phyloP scores from a whole-genome alignment of 2,329 filamentous ascomycete species.

The Colletotrichum sidae region DNA sequence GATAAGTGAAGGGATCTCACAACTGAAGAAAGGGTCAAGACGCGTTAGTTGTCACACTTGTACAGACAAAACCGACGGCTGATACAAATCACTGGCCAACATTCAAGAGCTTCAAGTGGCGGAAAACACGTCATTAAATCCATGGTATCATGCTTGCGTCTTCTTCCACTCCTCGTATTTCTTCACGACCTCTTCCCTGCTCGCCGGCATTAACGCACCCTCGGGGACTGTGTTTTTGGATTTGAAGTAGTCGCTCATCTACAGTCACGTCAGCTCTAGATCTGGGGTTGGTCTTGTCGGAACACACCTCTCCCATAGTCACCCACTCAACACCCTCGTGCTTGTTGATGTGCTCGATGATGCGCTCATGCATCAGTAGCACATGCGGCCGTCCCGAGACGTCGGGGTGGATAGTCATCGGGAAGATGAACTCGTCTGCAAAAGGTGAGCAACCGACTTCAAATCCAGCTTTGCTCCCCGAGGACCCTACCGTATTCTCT shows the following conservation, averaged over 20 bases:
- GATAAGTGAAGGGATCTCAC: too few species aligned
- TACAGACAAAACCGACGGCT: too few species aligned
- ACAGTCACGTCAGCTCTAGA: not conserved
- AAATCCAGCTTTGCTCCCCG: too few species aligned
- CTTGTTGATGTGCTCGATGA: conserved; percentile 76
- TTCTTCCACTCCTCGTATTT: conserved; percentile 35
- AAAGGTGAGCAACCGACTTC: rapidly evolving
- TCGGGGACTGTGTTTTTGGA: conserved; percentile 67
- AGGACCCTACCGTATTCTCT: conserved; percentile 64
- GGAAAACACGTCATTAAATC: too few species aligned
- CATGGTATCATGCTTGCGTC: conserved; percentile 13
- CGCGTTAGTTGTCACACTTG: too few species aligned
- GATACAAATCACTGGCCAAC: too few species aligned
- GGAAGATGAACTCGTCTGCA: conserved; percentile 78
- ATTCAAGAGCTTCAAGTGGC: too few species aligned
- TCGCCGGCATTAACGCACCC: conserved; percentile 71
- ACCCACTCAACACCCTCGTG: conserved; percentile 73
- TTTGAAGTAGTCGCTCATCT: conserved; percentile 79
- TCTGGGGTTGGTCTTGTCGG: too few species aligned
- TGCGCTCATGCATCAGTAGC: conserved; percentile 77
- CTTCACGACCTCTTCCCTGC: conserved; percentile 29
- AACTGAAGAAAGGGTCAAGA: too few species aligned
- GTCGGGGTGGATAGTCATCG: conserved; percentile 82
- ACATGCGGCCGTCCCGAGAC: conserved; percentile 79
- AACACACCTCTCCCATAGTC: conserved; percentile 68